Base-by-base conservation (phyloP, 1,284 basidiomycete genomes). In the Grifola frondosa region DNA sequence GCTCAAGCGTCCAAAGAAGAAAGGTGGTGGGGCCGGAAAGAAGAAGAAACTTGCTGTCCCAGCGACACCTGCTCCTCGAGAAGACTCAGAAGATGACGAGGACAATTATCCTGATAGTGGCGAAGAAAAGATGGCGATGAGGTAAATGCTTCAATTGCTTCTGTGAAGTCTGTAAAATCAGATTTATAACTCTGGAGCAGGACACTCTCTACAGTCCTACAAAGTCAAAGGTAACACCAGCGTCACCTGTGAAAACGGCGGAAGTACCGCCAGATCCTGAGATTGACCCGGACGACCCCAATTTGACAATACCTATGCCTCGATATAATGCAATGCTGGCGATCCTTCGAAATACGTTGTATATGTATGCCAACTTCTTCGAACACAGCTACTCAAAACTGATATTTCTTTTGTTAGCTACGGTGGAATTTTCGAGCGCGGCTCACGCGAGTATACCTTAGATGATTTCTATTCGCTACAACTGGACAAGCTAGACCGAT, bases 321-420 rank as follows among this genome's bases (percentile, higher is more conserved):
- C 75, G 93, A n/a, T 97, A 95, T 66, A 97, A 97, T 54, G 79
- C 90, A 3, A 96, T 97, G 91, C 71, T 96, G 8, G 85, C 91
- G 0, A 84, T 96, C 3, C 73, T 92, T 37, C 78, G 84, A 24
- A 96, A 95, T 62, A 92, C 86, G 0, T 66, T 95, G 0, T 95
- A 89, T 63, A 84, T 95, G 87, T 90, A 50, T 32, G 84, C 60
- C n/a, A 9, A 15, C 25, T 12, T 22, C 6, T 13, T 7, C 20
- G 21, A 7, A 17, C 13, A n/a, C 17, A 2, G 19, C 25, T 26
- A 11, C n/a, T n/a, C n/a, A n/a, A n/a, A n/a, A 20, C 19, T 10
- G 7, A 16, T 13, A 20, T 23, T 21, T 5, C n/a, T 11, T 6
- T 1, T 33, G 13, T n/a, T 37, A 92, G 89, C 41, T 94, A 93